Evolutionary conservation across 345 rosid genomes (phyloP).

Genomic region (Eucalyptus leucophloia): DNA sequence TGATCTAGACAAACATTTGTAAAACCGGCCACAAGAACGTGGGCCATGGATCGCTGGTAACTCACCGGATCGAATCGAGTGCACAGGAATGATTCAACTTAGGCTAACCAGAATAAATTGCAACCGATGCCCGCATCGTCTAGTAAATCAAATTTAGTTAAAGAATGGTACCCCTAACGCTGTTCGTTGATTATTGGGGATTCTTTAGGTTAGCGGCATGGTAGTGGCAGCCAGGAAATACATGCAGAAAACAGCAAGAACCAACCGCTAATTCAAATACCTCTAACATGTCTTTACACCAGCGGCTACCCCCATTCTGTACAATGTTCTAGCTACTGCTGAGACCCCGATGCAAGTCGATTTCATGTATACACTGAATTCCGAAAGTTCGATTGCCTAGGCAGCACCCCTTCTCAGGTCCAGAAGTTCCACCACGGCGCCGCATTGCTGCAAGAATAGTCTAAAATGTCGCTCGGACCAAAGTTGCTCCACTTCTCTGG

Average conservation of each 20-base stretch:
- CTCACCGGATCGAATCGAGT: not conserved
- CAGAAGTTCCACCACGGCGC: conserved; percentile 40
- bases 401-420: conserved; percentile 8
- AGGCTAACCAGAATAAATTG: not conserved
- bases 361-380: not conserved
- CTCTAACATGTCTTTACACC: not conserved
- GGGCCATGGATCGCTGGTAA: not conserved
- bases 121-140: not conserved
- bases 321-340: not conserved
- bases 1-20: not conserved
- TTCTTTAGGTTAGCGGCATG: not conserved
- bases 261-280: not conserved
- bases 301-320: not conserved
- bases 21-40: not conserved
- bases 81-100: not conserved
- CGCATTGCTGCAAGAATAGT: conserved; percentile 22
- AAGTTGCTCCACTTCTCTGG: conserved; percentile 32
- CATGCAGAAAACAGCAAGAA: not conserved
- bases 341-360: not conserved
- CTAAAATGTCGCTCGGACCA: conserved; percentile 20
- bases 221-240: not conserved
- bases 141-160: not conserved
- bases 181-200: not conserved
- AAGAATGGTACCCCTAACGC: not conserved
- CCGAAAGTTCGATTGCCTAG: not conserved